Evolutionary conservation across 192 early-diverging fungal genomes (phyloP).

Genomic region (Radiomyces spectabilis): DNA sequence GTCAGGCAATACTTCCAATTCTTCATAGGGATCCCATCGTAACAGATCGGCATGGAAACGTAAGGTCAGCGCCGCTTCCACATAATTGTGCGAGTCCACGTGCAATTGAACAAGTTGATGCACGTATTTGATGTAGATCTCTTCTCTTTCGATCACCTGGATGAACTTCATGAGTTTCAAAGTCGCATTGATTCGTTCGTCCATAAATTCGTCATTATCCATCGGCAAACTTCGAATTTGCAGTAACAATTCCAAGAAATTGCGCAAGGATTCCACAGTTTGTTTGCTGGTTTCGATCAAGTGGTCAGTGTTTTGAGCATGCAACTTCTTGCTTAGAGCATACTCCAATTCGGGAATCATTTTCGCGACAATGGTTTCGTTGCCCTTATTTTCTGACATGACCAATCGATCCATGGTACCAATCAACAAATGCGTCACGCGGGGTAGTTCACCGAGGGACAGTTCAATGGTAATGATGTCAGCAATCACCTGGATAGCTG

Average conservation of each 20-base stretch:
- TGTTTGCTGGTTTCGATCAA: constrained; percentile 7
- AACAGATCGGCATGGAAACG: constrained; percentile 62
- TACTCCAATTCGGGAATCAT: constrained; percentile 19
- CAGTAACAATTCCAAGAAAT: constrained; percentile 44
- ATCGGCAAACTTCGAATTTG: constrained; percentile 46
- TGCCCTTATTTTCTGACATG: constrained; percentile 34
- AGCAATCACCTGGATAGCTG: constrained; percentile 24
- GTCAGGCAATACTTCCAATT: constrained; percentile 40
- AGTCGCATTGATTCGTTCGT: constrained; percentile 53
- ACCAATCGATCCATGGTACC: constrained; percentile 29
- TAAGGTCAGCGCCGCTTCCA: constrained; percentile 62
- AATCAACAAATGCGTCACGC: constrained; percentile 28
- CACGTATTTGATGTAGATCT: constrained; percentile 62
- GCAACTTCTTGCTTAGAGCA: constrained; percentile 1
- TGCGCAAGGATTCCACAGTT: constrained; percentile 39
- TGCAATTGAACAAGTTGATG: constrained; percentile 55
- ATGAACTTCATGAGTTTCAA: constrained; percentile 62
- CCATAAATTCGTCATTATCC: constrained; percentile 42
- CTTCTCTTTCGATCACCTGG: constrained; percentile 45
- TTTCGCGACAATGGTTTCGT: constrained; percentile 9
- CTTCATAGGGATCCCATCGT: constrained; percentile 47
- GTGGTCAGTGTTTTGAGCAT: neutral
- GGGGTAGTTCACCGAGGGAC: constrained; percentile 15
- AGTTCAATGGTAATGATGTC: constrained; percentile 27
- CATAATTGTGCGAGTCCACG: constrained; percentile 39